Base-by-base conservation (phyloP, 305 asterid genomes). In the Rubia tinctorum region DNA sequence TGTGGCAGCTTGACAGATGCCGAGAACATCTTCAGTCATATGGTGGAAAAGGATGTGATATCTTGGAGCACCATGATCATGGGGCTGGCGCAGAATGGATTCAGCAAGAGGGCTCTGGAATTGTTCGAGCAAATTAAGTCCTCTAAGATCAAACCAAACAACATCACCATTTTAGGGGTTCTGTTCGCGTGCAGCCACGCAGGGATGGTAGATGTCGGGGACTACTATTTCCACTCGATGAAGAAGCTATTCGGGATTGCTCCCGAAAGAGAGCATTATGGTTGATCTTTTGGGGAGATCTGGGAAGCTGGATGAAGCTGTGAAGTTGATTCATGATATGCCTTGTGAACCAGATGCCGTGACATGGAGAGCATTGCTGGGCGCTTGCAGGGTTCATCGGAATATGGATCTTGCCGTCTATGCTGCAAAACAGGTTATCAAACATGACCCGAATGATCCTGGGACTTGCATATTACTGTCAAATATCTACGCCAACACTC, bases 21-120 rank as follows among this genome's bases (percentile, higher is more conserved):
- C 15, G 63, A 58, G 34, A 1, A 20, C 63, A 58, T 58, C 30
- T 58, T 58, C 34, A 58, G 63, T 1, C 63, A 23, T 58, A 58
- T 58, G 63, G 4, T 7, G 13, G 63, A 58, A 11, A 58, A 58
- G 63, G 63, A 58, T 23, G 63, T 58, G 6, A 58, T 58, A 22
- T 58, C 63, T 23, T 58, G 63, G 63, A 58, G 63, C 63, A 58
- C 63, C 30, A 58, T 58, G 63, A 58, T 58, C 63, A 58, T 20
- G 22, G 63, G 63, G 30, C 20, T 58, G 63, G 63, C 63, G 34
- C 63, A 58, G 63, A 58, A 58, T 20, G 63, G 63, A 20, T 58
- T 58, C 34, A 58, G 63, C 0, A 58, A 23, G 63, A 58, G 63
- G 7, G 63, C 63, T 20, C 27, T 58, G 34, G 63, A 58, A 20